Base-by-base conservation (phyloP, 73 alveolate species). In the Tetrahymena elliotti region DNA sequence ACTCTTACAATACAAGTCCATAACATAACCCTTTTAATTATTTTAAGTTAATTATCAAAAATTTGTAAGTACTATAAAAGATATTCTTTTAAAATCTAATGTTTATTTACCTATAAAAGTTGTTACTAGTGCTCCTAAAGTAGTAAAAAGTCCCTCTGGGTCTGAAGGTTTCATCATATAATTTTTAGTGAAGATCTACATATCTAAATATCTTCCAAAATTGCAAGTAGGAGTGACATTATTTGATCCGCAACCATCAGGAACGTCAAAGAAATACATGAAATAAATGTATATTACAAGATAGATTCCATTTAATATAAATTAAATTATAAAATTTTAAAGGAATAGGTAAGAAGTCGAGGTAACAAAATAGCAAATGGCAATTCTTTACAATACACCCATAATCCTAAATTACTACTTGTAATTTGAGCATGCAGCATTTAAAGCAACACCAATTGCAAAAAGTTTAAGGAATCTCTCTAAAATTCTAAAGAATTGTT, bases 101-200 rank as follows among this genome's bases (percentile, higher is more conserved):
- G 54, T 40, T 40, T 10, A 68, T n/a, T 68, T 38, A 84, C 94
- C 94, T 6, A 37, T 38, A n/a, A 84, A 84, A 33, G 94, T 84
- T 20, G 53, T 84, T 1, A 37, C 53, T 27, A 84, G 27, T 27
- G 94, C 94, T 37, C 83, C 53, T 84, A 84, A 40, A 84, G 94
- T 84, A 84, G 94, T 84, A 40, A 84, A 84, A 2, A 84, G 35
- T 27, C 94, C 94, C 27, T 84, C 94, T 20, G 94, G 94, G 7
- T 84, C 94, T 11, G 33, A n/a, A 7, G 94, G 94, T n/a, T 40
- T 38, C 53, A 84, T 84, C 94, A 84, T 84, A 84, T 27, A 84
- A 84, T 84, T 27, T 0, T 11, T 84, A 38, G 83, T 40, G 27
- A 84, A 84, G 31, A 84, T 84, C 22, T 84, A n/a, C 94, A 24